These are phyloP conservation scores for Grigorovia yakushimaensis DNA, from an alignment of 805 yeast genomes.

Conservation along the genomic window DNA sequence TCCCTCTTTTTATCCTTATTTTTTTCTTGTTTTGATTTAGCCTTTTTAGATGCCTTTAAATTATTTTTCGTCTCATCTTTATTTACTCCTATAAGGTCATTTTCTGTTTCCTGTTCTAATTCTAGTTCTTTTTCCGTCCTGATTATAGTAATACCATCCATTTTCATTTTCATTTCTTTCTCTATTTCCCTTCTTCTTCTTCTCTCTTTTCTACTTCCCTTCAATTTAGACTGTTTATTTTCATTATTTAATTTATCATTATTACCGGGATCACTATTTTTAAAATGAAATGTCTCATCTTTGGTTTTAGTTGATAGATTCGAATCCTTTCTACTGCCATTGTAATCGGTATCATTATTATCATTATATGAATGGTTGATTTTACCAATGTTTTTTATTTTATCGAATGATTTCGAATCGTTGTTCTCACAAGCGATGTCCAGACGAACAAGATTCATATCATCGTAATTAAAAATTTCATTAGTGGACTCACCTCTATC, in stretches of 20 bases:
- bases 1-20: background rate
- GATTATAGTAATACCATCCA: background rate
- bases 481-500: background rate
- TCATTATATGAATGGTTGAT: no score
- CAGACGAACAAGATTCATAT: background rate
- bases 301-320: no score
- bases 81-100: background rate
- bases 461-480: background rate
- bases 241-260: no score
- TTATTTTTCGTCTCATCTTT: background rate
- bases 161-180: background rate
- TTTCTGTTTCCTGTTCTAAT: background rate
- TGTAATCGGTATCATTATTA: no score
- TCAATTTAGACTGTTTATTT: background rate
- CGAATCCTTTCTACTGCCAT: no score
- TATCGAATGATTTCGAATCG: no score
- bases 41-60: background rate
- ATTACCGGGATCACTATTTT: no score
- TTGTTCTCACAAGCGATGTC: background rate
- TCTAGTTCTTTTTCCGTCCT: background rate
- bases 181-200: background rate
- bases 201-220: background rate
- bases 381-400: no score
- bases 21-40: background rate
- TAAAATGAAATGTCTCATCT: background rate